These are phyloP conservation scores for Aspergillus fijiensis DNA, from an alignment of 2,329 filamentous ascomycete species.

Conservation along the genomic window DNA sequence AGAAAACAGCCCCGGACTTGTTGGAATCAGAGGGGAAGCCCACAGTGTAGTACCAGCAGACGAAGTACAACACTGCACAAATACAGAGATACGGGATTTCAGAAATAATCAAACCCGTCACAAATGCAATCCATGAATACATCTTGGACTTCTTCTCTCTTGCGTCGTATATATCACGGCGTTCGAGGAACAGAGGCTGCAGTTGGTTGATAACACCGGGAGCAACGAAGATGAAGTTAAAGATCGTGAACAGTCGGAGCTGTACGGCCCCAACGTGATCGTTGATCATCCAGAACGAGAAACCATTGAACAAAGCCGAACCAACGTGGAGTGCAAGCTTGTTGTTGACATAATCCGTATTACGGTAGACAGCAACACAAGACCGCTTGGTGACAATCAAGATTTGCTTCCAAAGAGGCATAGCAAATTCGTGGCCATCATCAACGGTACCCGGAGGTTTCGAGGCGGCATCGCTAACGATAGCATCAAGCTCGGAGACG, in stretches of 20 bases:
- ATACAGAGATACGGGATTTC: constrained; percentile 69
- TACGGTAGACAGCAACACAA: constrained; percentile 65
- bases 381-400: constrained; percentile 65
- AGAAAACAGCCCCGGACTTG: constrained; percentile 53
- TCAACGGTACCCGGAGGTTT: constrained; percentile 46
- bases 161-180: constrained; percentile 63
- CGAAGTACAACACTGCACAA: constrained; percentile 64
- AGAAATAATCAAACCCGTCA: constrained; percentile 64
- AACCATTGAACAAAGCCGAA: constrained; percentile 49
- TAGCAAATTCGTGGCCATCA: constrained; percentile 62
- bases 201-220: constrained; percentile 49
- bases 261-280: constrained; percentile 65
- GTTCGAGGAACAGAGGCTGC: constrained; percentile 69
- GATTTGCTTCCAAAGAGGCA: constrained; percentile 62
- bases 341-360: constrained; percentile 65
- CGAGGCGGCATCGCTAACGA: constrained; percentile 51
- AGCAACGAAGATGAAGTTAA: constrained; percentile 59
- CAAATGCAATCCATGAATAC: constrained; percentile 73
- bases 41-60: constrained; percentile 71
- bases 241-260: constrained; percentile 69
- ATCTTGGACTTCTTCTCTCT: constrained; percentile 70
- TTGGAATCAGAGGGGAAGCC: constrained; percentile 47
- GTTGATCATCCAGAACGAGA: constrained; percentile 68
- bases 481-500: constrained; percentile 61
- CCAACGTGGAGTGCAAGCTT: constrained; percentile 59